phyloP scores from a whole-genome alignment of 371 early-diverging fungal species.

The Haplosporangium sp. region DNA sequence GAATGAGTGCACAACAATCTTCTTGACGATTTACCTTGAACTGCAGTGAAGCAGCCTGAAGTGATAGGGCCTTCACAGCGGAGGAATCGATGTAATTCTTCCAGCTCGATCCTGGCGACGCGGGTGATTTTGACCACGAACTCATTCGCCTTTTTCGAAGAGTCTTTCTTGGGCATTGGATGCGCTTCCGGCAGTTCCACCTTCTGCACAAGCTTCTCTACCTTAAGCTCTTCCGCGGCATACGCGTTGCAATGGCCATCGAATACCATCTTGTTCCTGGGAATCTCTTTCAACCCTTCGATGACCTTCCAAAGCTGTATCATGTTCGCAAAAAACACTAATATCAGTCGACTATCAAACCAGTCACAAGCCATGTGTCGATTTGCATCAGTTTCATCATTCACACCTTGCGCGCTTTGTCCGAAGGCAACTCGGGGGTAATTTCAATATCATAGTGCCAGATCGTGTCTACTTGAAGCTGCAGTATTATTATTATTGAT shows the following conservation, averaged over 20 bases:
- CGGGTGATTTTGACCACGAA: slow-evolving; percentile 31
- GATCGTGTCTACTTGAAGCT: slow-evolving; percentile 38
- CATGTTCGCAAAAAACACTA: not conserved
- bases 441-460: slow-evolving; percentile 52
- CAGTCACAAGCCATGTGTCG: not conserved
- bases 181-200: slow-evolving; percentile 28
- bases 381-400: not conserved
- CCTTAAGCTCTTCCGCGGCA: slow-evolving; percentile 45
- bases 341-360: not conserved
- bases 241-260: slow-evolving; percentile 64
- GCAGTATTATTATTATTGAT: not conserved
- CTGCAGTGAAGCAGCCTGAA: slow-evolving; percentile 57
- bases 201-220: slow-evolving; percentile 20
- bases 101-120: slow-evolving; percentile 33
- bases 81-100: slow-evolving; percentile 62
- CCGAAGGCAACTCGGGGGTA: slow-evolving; percentile 51
- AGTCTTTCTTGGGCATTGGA: slow-evolving; percentile 12
- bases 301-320: slow-evolving; percentile 58
- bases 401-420: slow-evolving; percentile 54
- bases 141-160: slow-evolving; percentile 48
- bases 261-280: slow-evolving; percentile 55
- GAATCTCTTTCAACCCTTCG: slow-evolving; percentile 54
- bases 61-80: slow-evolving; percentile 57
- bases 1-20: not conserved
- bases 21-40: slow-evolving; percentile 21